These are phyloP conservation scores for Phytophthora aleatoria DNA, from an alignment of 352 stramenopile genomes.

Conservation along the genomic window DNA sequence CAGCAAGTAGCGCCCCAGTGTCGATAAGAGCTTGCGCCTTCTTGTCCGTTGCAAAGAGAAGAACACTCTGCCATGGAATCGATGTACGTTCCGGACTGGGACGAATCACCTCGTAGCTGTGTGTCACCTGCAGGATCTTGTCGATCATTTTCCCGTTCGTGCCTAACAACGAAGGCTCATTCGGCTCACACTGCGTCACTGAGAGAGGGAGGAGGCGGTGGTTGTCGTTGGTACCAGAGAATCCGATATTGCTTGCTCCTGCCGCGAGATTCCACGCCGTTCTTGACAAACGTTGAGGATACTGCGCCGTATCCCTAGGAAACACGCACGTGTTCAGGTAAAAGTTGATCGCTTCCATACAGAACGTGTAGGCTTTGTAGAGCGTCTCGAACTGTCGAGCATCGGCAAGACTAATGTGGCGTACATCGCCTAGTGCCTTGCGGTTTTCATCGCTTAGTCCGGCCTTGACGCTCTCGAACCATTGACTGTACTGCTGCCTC, in stretches of 20 bases:
- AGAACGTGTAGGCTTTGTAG: slow-evolving; percentile 53
- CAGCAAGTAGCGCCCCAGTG: slow-evolving; percentile 79
- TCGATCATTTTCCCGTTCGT: slow-evolving; percentile 92
- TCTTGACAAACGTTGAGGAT: slow-evolving; percentile 60
- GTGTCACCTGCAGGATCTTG: slow-evolving; percentile 45
- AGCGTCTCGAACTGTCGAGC: slow-evolving; percentile 61
- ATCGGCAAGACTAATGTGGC: slow-evolving; percentile 79
- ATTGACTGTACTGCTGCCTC: slow-evolving; percentile 62
- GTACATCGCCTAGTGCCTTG: slow-evolving; percentile 50
- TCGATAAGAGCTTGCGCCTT: slow-evolving; percentile 78
- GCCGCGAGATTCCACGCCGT: slow-evolving; percentile 85
- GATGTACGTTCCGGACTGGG: not conserved
- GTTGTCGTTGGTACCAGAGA: slow-evolving; percentile 92
- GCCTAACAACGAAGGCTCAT: slow-evolving; percentile 48
- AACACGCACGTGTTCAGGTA: slow-evolving; percentile 86
- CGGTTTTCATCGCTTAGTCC: slow-evolving; percentile 11
- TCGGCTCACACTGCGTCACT: slow-evolving; percentile 63
- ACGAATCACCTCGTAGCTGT: slow-evolving; percentile 41
- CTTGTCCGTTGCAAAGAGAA: slow-evolving; percentile 46
- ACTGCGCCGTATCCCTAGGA: slow-evolving; percentile 79
- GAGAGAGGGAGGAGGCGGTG: slow-evolving; percentile 74
- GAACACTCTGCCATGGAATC: slow-evolving; percentile 51
- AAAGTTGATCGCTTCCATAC: slow-evolving; percentile 86
- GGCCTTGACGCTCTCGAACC: slow-evolving; percentile 52
- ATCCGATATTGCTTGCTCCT: slow-evolving; percentile 67